Conservation (phyloP, 2,329 filamentous ascomycete genomes). For the Parafenestella ontariensis region DNA sequence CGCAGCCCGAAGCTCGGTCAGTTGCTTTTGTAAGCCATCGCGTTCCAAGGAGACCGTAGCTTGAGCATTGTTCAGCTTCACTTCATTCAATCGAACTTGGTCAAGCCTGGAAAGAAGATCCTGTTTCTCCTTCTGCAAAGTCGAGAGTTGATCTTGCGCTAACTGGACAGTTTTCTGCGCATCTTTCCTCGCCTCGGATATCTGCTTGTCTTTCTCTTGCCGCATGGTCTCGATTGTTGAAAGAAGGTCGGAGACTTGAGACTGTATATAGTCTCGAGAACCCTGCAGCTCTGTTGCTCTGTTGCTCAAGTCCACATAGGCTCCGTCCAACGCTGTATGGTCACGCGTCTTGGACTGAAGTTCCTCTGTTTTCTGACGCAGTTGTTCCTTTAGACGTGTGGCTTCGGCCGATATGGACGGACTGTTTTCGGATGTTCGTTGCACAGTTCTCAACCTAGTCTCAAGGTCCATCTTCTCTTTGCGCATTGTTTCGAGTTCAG, state of each 20-base stretch:
- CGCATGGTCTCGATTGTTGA: slow-evolving; percentile 13
- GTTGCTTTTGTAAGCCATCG: slow-evolving; percentile 14
- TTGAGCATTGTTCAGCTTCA: slow-evolving; percentile 12
- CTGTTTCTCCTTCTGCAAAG: slow-evolving; percentile 19
- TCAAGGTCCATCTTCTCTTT: slow-evolving; percentile 15
- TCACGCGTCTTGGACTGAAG: slow-evolving; percentile 9
- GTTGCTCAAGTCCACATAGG: slow-evolving; percentile 1
- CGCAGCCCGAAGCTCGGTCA: slow-evolving; percentile 12
- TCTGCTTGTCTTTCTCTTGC: slow-evolving; percentile 13
- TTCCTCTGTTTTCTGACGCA: slow-evolving; percentile 10
- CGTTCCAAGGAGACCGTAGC: slow-evolving; percentile 8
- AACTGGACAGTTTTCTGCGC: slow-evolving; percentile 9
- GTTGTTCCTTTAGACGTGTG: slow-evolving; percentile 11
- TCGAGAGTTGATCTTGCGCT: not conserved
- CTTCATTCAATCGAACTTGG: slow-evolving; percentile 10
- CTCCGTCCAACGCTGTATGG: slow-evolving; percentile 1
- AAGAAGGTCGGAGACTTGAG: slow-evolving; percentile 15
- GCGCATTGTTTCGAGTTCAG: slow-evolving; percentile 12
- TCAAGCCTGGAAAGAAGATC: slow-evolving; percentile 14
- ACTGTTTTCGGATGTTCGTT: slow-evolving; percentile 3
- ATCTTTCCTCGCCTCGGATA: slow-evolving; percentile 9
- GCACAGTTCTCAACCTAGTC: slow-evolving; percentile 7
- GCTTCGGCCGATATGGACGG: slow-evolving; percentile 9
- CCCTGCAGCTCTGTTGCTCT: slow-evolving; percentile 8
- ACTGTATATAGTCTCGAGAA: slow-evolving; percentile 8